These are phyloP conservation scores for Monosporascus sp. DNA, from an alignment of 2,329 filamentous ascomycete genomes.

Conservation along the genomic window DNA sequence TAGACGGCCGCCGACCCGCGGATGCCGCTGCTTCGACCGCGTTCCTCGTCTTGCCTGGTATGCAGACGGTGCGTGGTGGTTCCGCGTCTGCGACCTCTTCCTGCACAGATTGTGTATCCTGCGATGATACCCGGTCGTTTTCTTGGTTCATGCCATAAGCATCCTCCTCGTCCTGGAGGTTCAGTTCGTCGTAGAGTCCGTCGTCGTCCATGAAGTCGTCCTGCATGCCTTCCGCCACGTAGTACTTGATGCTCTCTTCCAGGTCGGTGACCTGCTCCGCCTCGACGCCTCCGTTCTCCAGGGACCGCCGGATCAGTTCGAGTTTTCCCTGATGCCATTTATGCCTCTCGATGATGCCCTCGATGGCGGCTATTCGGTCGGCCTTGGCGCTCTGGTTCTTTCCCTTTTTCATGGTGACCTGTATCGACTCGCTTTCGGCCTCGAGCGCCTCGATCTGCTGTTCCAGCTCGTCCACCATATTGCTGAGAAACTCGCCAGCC, in stretches of 20 bases:
- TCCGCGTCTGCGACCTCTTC: conserved; percentile 69
- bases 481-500: conserved; percentile 76
- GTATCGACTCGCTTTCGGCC: conserved; percentile 80
- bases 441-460: conserved; percentile 90
- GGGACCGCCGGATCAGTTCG: conserved; percentile 79
- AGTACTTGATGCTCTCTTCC: conserved; percentile 91
- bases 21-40: conserved; percentile 52
- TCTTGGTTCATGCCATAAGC: conserved; percentile 76
- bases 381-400: conserved; percentile 81
- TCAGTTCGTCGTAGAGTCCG: conserved; percentile 88
- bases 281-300: conserved; percentile 91
- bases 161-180: conserved; percentile 88
- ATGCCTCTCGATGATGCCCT: conserved; percentile 79
- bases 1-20: conserved; percentile 67
- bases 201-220: conserved; percentile 93
- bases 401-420: conserved; percentile 88
- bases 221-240: conserved; percentile 84
- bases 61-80: conserved; percentile 37
- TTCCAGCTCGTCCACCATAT: conserved; percentile 87
- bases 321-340: conserved; percentile 95
- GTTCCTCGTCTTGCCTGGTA: conserved; percentile 48
- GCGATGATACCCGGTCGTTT: conserved; percentile 84
- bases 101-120: conserved; percentile 88
- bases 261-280: conserved; percentile 80
- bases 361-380: conserved; percentile 82